These are phyloP conservation scores for Fomitopsis serialis DNA, from an alignment of 768 basidiomycete species.

Conservation along the genomic window DNA sequence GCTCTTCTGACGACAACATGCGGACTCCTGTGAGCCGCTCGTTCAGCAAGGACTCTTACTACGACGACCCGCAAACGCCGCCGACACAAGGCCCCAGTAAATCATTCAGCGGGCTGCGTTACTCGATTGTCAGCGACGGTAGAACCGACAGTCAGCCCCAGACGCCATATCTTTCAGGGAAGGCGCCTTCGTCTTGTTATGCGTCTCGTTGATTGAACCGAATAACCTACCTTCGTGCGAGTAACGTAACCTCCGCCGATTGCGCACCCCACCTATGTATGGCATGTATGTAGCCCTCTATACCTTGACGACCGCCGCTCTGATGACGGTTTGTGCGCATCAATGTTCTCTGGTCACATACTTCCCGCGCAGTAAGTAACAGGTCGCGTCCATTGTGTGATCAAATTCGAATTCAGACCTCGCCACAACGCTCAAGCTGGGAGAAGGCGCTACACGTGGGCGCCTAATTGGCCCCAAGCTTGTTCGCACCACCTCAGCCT, in stretches of 20 bases:
- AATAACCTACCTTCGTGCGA: too few species aligned
- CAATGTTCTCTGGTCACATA: too few species aligned
- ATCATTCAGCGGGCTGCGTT: slow-evolving; percentile 47
- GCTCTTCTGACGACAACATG: slow-evolving; percentile 37
- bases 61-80: slow-evolving; percentile 52
- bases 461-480: background rate
- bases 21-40: background rate
- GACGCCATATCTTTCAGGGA: slow-evolving; percentile 35
- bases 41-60: slow-evolving; percentile 16
- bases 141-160: slow-evolving; percentile 20
- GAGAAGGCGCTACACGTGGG: slow-evolving; percentile 8
- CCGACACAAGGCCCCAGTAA: slow-evolving; percentile 41
- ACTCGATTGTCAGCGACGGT: slow-evolving; percentile 46
- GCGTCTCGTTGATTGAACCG: too few species aligned
- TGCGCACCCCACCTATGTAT: too few species aligned
- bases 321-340: too few species aligned
- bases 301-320: too few species aligned
- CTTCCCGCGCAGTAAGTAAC: too few species aligned
- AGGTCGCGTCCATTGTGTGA: too few species aligned
- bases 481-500: background rate
- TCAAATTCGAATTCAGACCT: too few species aligned
- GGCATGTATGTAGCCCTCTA: too few species aligned
- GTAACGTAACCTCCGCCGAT: too few species aligned
- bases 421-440: too few species aligned
- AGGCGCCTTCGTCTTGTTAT: background rate